These are phyloP conservation scores for Leptographium lundbergii DNA, from an alignment of 2,329 filamentous ascomycete genomes.

Conservation along the genomic window DNA sequence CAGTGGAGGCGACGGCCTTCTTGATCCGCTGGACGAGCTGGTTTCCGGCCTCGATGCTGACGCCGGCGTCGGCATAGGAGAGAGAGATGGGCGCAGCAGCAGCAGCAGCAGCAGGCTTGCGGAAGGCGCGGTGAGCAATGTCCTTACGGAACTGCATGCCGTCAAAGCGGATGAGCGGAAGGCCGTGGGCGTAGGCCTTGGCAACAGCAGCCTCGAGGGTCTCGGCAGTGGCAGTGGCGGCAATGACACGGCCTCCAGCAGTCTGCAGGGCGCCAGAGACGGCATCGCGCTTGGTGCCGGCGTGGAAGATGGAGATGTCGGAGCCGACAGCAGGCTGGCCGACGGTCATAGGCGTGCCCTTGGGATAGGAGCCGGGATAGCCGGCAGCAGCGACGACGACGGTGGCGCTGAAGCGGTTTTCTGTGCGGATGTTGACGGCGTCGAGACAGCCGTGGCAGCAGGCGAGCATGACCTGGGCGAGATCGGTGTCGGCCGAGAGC, in stretches of 20 bases:
- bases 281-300: conserved; percentile 60
- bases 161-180: conserved; percentile 69
- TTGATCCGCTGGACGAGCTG: conserved; percentile 88
- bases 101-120: conserved; percentile 21
- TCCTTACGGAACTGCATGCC: conserved; percentile 88
- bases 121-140: conserved; percentile 69
- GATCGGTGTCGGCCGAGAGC: conserved; percentile 63
- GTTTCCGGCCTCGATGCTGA: conserved; percentile 91
- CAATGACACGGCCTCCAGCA: conserved; percentile 83
- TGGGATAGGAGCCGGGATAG: conserved; percentile 77
- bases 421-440: conserved; percentile 53
- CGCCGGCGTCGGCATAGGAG: conserved; percentile 87
- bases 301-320: conserved; percentile 74
- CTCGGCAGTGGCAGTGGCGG: conserved; percentile 62
- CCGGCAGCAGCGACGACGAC: conserved; percentile 90
- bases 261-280: conserved; percentile 54
- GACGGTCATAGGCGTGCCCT: conserved; percentile 53
- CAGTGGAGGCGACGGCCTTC: conserved; percentile 72
- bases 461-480: conserved; percentile 80
- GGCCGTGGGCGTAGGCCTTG: conserved; percentile 67
- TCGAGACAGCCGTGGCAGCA: conserved; percentile 66
- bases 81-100: conserved; percentile 36
- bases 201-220: conserved; percentile 73
- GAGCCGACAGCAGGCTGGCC: conserved; percentile 28
- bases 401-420: conserved; percentile 65